A percentile compares a stretch with the other conserved stretches of the same genome.
Conservation (phyloP, 75 land plant species). For the Cryptomeria japonica region DNA sequence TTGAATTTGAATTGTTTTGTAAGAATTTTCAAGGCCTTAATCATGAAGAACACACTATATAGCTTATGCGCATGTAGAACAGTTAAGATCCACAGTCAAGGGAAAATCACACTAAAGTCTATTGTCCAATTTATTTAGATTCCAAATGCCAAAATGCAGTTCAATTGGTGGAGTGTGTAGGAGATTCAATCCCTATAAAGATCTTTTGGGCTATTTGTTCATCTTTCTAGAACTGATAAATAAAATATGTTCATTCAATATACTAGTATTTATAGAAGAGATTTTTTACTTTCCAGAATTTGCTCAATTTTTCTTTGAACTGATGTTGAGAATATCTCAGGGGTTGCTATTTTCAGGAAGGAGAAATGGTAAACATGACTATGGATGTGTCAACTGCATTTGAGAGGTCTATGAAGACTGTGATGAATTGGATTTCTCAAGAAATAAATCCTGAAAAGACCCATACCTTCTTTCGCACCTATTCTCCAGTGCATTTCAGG, state of each 20-base stretch:
- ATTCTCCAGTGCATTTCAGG: slow-evolving; percentile 96
- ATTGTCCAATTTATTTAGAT: background rate
- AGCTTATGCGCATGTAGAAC: background rate
- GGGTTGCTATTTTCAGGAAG: slow-evolving; percentile 78
- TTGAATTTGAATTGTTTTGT: background rate
- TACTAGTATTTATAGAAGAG: no score
- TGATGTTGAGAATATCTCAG: slow-evolving; percentile 28
- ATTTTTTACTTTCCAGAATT: background rate
- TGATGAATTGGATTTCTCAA: slow-evolving; percentile 47
- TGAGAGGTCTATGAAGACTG: slow-evolving; percentile 55
- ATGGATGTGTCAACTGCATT: slow-evolving; percentile 69
- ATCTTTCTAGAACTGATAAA: background rate
- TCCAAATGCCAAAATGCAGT: background rate
- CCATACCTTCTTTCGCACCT: slow-evolving; percentile 71
- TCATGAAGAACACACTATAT: background rate
- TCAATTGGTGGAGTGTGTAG: background rate
- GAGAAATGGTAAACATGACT: slow-evolving; percentile 51
- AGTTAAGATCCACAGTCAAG: background rate
- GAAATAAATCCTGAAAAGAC: slow-evolving; percentile 61
- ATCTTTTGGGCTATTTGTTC: background rate
- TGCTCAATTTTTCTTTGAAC: background rate
- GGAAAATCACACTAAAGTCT: background rate
- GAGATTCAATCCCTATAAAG: background rate
- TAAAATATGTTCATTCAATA: background rate
- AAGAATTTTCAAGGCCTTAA: background rate